Conservation (phyloP, 2,329 filamentous ascomycete genomes). For the Sporothrix inflata region DNA sequence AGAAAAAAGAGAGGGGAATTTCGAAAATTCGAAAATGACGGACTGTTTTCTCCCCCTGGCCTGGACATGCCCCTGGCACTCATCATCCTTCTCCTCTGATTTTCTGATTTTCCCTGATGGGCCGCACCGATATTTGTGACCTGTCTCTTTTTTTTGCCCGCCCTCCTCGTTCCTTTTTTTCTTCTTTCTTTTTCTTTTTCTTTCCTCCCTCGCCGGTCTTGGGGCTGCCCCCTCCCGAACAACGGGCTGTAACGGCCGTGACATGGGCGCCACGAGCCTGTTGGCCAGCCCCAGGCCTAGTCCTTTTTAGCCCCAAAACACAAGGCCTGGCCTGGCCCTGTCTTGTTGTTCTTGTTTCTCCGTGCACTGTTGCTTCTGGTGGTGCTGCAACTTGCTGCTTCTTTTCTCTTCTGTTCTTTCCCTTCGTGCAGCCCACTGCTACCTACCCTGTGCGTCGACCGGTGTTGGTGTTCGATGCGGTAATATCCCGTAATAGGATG, state of each 20-base stretch:
- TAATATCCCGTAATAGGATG: constrained; percentile 14
- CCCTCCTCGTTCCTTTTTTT: not conserved
- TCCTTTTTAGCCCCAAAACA: not conserved
- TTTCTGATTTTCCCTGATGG: not conserved
- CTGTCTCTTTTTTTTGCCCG: constrained; percentile 1
- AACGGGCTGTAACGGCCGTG: constrained; percentile 20
- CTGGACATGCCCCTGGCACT: constrained; percentile 1
- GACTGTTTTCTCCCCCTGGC: constrained; percentile 8
- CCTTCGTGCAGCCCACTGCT: not conserved
- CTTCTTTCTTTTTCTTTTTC: not conserved
- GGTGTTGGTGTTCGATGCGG: not conserved
- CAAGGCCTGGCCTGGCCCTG: not conserved
- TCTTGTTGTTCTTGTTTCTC: not conserved
- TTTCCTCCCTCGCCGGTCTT: not conserved
- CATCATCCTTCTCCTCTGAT: not conserved
- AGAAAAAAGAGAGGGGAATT: not conserved
- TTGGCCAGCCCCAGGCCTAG: not conserved
- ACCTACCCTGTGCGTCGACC: constrained; percentile 9
- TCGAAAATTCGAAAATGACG: constrained; percentile 2
- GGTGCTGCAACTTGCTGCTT: not conserved
- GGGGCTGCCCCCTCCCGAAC: not conserved
- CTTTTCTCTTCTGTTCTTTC: not conserved
- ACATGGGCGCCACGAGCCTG: constrained; percentile 28
- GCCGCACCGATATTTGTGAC: constrained; percentile 19
- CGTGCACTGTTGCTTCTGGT: not conserved